A percentile compares a stretch with the other conserved stretches of the same genome.
Evolutionary conservation across 495 filamentous ascomycete genomes (phyloP).

Genomic region (Staphylotrichum tortipilum): DNA sequence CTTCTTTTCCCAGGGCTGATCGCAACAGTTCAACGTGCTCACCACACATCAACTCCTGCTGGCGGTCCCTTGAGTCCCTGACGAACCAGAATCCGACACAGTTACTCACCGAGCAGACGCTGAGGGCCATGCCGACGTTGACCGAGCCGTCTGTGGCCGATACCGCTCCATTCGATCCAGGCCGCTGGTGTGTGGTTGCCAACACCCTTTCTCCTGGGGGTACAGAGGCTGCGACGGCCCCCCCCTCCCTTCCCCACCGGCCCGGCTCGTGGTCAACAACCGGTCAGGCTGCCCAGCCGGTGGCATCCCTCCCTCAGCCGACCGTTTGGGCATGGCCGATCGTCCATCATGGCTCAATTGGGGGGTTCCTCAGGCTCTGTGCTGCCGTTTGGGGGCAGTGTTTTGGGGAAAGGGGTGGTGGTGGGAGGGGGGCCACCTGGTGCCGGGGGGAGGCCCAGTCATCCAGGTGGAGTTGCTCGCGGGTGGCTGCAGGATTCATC

Average conservation of each 20-base stretch:
- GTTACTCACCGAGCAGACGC: not conserved
- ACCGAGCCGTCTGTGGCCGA: not conserved
- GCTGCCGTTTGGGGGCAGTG: slow-evolving; percentile 9
- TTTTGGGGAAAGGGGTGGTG: too few relatives aligned
- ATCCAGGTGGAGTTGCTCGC: slow-evolving; percentile 4
- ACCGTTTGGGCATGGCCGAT: not conserved
- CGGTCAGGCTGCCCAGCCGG: not conserved
- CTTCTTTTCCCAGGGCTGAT: not conserved
- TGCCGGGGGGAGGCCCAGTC: slow-evolving; percentile 2
- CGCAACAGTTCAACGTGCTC: not conserved
- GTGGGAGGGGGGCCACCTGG: too few relatives aligned
- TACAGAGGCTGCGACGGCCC: not conserved
- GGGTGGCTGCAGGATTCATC: slow-evolving; percentile 18
- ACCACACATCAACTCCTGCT: slow-evolving; percentile 2
- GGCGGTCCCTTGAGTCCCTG: not conserved
- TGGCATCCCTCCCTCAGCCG: not conserved
- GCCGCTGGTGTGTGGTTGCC: not conserved
- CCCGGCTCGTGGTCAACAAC: not conserved
- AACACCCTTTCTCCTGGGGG: not conserved
- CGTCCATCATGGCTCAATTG: not conserved
- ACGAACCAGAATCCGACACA: too few relatives aligned
- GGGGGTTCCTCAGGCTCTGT: not conserved
- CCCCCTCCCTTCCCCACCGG: not conserved
- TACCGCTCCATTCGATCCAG: not conserved
- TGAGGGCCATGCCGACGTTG: not conserved